A percentile compares a stretch with the other conserved stretches of the same genome.
Evolutionary conservation across 306 rosid genomes (phyloP).

Genomic region (Dryas alaskensis): DNA sequence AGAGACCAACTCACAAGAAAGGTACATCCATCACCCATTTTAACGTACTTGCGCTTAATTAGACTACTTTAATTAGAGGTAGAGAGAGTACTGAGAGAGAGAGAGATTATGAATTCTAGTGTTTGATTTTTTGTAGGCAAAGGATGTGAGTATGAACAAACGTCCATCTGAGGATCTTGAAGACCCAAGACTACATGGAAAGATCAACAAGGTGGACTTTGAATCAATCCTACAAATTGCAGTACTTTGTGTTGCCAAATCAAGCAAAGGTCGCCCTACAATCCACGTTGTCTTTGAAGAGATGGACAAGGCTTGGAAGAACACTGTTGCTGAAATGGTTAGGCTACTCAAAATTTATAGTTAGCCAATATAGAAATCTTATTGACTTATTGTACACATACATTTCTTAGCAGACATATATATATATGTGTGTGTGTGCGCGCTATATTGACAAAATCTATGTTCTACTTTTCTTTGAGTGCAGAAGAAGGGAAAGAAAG

Average conservation of each 20-base stretch:
- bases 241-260: slow-evolving; percentile 76
- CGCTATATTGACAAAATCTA: neutral
- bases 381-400: neutral
- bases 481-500: slow-evolving; percentile 50
- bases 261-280: slow-evolving; percentile 73
- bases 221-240: slow-evolving; percentile 61
- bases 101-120: neutral
- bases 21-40: slow-evolving; percentile 28
- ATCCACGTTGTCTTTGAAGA: slow-evolving; percentile 58
- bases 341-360: neutral
- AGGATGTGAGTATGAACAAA: slow-evolving; percentile 62
- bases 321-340: slow-evolving; percentile 27
- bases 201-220: slow-evolving; percentile 54
- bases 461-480: neutral
- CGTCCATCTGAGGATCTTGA: slow-evolving; percentile 67
- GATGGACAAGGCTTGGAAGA: slow-evolving; percentile 53
- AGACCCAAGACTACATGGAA: slow-evolving; percentile 60
- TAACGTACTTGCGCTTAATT: too few relatives aligned
- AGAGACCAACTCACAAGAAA: slow-evolving; percentile 87
- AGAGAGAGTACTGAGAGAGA: neutral
- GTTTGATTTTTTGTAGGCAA: slow-evolving; percentile 47
- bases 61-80: neutral
- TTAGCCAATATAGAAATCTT: neutral
- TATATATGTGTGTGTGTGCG: neutral
- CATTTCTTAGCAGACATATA: neutral